Evolutionary conservation across 2,329 filamentous ascomycete species (phyloP).

Genomic region (Fusarium multiceps): DNA sequence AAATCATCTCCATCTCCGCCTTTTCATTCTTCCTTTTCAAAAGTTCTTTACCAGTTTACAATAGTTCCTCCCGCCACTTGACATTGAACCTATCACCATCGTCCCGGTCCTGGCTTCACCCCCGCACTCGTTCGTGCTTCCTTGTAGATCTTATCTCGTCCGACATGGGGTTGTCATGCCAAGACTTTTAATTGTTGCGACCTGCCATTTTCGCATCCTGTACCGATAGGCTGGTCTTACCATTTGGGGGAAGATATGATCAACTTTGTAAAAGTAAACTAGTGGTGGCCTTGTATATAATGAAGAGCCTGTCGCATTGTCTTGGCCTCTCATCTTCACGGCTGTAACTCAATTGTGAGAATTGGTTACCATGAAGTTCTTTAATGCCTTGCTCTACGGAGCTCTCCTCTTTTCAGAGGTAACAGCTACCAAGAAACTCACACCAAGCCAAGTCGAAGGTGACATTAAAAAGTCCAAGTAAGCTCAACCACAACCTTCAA

Average conservation of each 20-base stretch:
- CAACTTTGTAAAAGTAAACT: background rate
- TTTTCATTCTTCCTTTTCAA: conserved; percentile 23
- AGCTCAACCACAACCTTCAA: background rate
- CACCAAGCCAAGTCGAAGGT: conserved; percentile 39
- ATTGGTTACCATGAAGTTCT: conserved; percentile 37
- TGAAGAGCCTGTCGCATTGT: background rate
- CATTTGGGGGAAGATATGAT: conserved; percentile 16
- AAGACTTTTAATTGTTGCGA: conserved; percentile 34
- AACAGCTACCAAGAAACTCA: conserved; percentile 38
- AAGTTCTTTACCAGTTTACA: conserved; percentile 31
- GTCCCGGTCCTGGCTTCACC: conserved; percentile 13
- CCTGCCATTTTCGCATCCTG: conserved; percentile 39
- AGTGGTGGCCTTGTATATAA: conserved; percentile 23
- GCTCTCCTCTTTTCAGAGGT: conserved; percentile 36
- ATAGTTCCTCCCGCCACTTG: conserved; percentile 39
- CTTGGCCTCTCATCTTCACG: background rate
- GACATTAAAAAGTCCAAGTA: conserved; percentile 44
- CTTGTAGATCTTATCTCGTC: conserved; percentile 29
- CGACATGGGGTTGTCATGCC: conserved; percentile 33
- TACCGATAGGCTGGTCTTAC: conserved; percentile 34
- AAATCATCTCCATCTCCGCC: background rate
- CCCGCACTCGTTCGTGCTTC: conserved; percentile 7
- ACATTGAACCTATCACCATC: conserved; percentile 30
- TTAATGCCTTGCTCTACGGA: conserved; percentile 37
- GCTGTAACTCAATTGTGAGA: background rate